Evolutionary conservation across 352 stramenopile species (phyloP).

Genomic region (Elongisporangium anandrum): DNA sequence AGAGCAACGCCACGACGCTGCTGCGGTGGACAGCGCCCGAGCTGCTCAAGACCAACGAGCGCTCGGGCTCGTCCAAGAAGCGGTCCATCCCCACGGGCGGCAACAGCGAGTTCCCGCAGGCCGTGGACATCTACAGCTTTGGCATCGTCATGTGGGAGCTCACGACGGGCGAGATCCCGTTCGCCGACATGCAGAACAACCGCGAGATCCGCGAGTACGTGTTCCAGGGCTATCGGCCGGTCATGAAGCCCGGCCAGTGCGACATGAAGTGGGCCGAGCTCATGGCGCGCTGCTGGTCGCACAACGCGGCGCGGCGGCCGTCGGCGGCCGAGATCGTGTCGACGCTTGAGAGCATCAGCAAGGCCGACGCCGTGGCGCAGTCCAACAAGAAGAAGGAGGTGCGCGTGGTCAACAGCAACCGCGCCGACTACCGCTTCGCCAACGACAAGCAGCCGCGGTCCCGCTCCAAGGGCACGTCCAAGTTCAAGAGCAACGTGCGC

Average conservation of each 20-base stretch:
- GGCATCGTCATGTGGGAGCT: constrained; percentile 88
- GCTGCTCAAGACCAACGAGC: constrained; percentile 71
- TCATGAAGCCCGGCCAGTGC: constrained; percentile 72
- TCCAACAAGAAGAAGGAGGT: constrained; percentile 57
- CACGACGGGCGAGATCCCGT: constrained; percentile 77
- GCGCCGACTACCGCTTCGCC: constrained; percentile 71
- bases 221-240: constrained; percentile 62
- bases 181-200: constrained; percentile 59
- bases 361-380: constrained; percentile 58
- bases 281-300: constrained; percentile 81
- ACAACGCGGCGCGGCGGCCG: constrained; percentile 63
- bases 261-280: constrained; percentile 84
- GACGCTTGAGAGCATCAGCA: constrained; percentile 74
- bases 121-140: constrained; percentile 86
- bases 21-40: constrained; percentile 78
- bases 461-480: constrained; percentile 36
- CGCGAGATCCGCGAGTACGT: constrained; percentile 74
- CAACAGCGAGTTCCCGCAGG: constrained; percentile 41
- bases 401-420: constrained; percentile 74
- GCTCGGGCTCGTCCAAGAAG: constrained; percentile 26
- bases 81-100: not conserved
- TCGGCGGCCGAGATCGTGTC: constrained; percentile 80
- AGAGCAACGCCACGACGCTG: constrained; percentile 39
- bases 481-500: constrained; percentile 71
- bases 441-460: constrained; percentile 40